Percentiles rank a stretch among this genome's conserved stretches.
Conservation (phyloP, 257 asterid genomes). For the Lithospermum erythrorhizon region DNA sequence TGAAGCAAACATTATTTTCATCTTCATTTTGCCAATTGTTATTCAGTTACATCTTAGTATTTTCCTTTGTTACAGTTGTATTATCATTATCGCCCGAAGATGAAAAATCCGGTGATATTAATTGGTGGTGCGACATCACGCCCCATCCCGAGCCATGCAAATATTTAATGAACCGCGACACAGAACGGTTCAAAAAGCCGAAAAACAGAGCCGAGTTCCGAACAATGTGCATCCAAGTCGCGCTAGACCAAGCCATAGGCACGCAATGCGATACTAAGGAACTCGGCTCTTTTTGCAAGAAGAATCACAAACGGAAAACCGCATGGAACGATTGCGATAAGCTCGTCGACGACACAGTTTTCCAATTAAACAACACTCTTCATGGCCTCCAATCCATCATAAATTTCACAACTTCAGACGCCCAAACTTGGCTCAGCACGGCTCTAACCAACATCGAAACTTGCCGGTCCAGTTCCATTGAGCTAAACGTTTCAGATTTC, state of each 20-base stretch:
- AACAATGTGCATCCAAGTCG: neutral
- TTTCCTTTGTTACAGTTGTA: neutral
- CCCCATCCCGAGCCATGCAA: conserved; percentile 5
- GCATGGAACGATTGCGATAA: conserved; percentile 1
- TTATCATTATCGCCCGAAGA: neutral
- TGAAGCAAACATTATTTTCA: neutral
- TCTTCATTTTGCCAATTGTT: neutral
- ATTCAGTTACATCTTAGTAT: neutral
- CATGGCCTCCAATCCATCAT: neutral
- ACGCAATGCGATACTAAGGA: neutral
- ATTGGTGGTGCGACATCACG: conserved; percentile 4
- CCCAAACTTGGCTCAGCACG: conserved; percentile 9
- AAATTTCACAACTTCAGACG: neutral
- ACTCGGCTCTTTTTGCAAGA: neutral
- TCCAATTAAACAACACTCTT: conserved; percentile 3
- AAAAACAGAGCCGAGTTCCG: conserved; percentile 3
- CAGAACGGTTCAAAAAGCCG: neutral
- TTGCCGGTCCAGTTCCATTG: conserved; percentile 1
- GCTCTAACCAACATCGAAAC: conserved; percentile 7
- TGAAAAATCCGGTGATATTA: neutral
- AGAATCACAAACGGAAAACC: neutral
- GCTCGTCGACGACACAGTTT: neutral
- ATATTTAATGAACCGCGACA: neutral
- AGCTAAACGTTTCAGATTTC: conserved; percentile 6
- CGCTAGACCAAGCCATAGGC: conserved; percentile 1